A percentile compares a stretch with the other conserved stretches of the same genome.
phyloP scores from a whole-genome alignment of 2,329 filamentous ascomycete genomes.

The Epichloe elymi region DNA sequence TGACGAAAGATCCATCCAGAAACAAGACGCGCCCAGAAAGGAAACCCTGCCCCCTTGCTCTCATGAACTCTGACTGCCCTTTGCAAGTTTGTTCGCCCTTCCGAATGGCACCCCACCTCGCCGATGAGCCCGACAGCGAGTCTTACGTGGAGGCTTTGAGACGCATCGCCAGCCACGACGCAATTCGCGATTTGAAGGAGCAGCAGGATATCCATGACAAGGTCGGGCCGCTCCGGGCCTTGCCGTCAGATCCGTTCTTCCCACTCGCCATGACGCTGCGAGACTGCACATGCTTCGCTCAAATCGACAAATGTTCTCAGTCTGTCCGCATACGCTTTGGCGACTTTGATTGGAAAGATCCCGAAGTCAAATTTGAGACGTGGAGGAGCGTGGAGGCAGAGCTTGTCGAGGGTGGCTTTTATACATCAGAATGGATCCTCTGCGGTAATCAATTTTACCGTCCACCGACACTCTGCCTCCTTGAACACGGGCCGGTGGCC shows the following conservation, averaged over 20 bases:
- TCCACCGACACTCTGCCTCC: conserved; percentile 22
- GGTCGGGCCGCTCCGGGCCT: conserved; percentile 28
- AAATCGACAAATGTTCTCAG: conserved; percentile 28
- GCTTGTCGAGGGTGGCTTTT: conserved; percentile 57
- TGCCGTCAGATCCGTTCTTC: conserved; percentile 33
- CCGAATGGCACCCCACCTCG: conserved; percentile 23
- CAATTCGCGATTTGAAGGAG: conserved; percentile 21
- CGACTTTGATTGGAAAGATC: conserved; percentile 67
- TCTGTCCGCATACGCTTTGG: conserved; percentile 48
- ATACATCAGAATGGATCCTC: conserved; percentile 32
- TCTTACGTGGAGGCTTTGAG: conserved; percentile 13
- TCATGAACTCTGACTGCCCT: conserved; percentile 38
- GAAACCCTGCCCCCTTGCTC: conserved; percentile 51
- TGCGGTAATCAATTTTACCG: conserved; percentile 21
- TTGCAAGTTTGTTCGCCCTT: conserved; percentile 30
- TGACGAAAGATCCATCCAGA: conserved; percentile 18
- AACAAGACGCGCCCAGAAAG: conserved; percentile 22
- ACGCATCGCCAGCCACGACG: conserved; percentile 19
- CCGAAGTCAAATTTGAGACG: conserved; percentile 49
- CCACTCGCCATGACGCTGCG: conserved; percentile 66
- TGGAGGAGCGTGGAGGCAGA: conserved; percentile 53
- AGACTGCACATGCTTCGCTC: conserved; percentile 65
- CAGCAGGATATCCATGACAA: conserved; percentile 31
- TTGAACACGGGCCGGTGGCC: neutral
- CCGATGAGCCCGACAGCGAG: conserved; percentile 17